Evolutionary conservation across 139 green algal genomes (phyloP).

Genomic region (Diplosphaera chodatii): DNA sequence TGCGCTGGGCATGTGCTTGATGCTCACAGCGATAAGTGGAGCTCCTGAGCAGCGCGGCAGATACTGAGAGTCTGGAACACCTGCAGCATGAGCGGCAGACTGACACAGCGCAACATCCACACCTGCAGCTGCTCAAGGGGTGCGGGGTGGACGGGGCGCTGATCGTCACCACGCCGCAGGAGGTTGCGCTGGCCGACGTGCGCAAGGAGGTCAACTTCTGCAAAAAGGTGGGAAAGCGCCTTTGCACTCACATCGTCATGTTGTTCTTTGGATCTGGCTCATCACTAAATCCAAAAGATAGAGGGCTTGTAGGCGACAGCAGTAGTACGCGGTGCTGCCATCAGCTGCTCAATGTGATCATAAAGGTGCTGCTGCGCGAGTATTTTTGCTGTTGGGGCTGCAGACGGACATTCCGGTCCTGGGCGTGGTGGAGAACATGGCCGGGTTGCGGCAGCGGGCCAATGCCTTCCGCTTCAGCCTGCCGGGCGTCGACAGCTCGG

Average conservation of each 20-base stretch:
- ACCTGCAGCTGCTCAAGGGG: slow-evolving; percentile 43
- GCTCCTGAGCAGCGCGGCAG: too few relatives aligned
- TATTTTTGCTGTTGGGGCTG: too few relatives aligned
- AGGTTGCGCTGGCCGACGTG: slow-evolving; percentile 96
- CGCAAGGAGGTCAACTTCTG: slow-evolving; percentile 98
- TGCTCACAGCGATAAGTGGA: too few relatives aligned
- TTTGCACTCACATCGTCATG: too few relatives aligned
- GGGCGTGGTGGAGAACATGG: slow-evolving; percentile 98
- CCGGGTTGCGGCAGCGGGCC: slow-evolving; percentile 50
- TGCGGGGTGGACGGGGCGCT: slow-evolving; percentile 63
- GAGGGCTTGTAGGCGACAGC: too few relatives aligned
- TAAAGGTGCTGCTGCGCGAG: too few relatives aligned
- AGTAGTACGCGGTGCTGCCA: too few relatives aligned
- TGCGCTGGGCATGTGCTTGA: too few relatives aligned
- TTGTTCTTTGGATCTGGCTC: too few relatives aligned
- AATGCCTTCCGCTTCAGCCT: slow-evolving; percentile 43
- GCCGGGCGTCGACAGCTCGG: neutral
- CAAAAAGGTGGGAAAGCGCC: slow-evolving; percentile 66
- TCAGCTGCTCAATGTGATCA: too few relatives aligned
- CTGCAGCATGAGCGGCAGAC: neutral
- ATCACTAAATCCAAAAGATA: too few relatives aligned
- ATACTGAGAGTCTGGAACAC: neutral
- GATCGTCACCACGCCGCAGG: slow-evolving; percentile 79
- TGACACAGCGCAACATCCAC: neutral
- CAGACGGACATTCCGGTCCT: slow-evolving; percentile 70